Percentiles rank a stretch among this genome's conserved stretches.
These are phyloP conservation scores for Rhododendron vialii DNA, from an alignment of 148 eudicot genomes.

Conservation along the genomic window DNA sequence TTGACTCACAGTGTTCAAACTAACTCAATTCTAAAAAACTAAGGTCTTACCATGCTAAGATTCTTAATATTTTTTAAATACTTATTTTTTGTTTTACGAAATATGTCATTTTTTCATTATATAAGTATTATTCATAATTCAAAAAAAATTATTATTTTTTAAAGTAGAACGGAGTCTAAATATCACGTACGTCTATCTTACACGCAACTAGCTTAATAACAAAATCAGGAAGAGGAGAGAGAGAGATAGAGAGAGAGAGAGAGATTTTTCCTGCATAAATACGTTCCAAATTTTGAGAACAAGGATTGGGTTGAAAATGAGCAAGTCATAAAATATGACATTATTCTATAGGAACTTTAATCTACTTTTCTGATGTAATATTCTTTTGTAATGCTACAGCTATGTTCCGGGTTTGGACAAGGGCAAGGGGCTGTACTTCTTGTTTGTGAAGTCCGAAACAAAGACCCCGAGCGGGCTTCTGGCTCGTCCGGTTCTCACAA, in stretches of 20 bases:
- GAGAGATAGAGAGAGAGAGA: background rate
- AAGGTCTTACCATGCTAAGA: rapidly evolving
- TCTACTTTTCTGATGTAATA: background rate
- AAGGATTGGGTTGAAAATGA: background rate
- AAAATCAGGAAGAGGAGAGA: too few relatives aligned
- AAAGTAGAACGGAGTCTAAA: too few relatives aligned
- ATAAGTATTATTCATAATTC: too few relatives aligned
- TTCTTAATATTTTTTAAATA: too few relatives aligned
- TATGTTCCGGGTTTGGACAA: slow-evolving; percentile 78
- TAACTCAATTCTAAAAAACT: background rate
- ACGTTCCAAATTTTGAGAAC: background rate
- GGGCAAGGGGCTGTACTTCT: slow-evolving; percentile 80
- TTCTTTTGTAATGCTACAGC: slow-evolving; percentile 28
- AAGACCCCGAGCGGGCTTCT: slow-evolving; percentile 76
- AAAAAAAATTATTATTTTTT: too few relatives aligned
- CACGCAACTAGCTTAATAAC: background rate
- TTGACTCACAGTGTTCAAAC: too few relatives aligned
- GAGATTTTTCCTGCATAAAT: background rate
- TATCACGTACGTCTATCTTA: background rate
- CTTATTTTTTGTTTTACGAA: too few relatives aligned
- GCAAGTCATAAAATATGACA: background rate
- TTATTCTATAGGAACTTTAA: background rate
- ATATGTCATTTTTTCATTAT: rapidly evolving
- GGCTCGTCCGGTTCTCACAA: slow-evolving; percentile 84
- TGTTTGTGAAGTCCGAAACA: slow-evolving; percentile 76